These are phyloP conservation scores for Helichrysum umbraculigerum DNA, from an alignment of 129 eudicot genomes.

Conservation along the genomic window DNA sequence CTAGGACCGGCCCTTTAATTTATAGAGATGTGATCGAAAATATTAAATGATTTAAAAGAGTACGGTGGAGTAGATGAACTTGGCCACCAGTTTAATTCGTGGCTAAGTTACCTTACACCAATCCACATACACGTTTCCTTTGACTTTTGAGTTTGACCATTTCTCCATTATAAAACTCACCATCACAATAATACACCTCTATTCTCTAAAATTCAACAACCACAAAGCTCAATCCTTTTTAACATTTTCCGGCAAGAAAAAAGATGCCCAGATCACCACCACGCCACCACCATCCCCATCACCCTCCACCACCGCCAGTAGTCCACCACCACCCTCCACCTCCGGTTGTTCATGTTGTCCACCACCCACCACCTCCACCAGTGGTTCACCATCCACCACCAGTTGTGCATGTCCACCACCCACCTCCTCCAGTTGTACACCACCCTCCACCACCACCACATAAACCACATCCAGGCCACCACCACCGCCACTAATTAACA, in stretches of 20 bases:
- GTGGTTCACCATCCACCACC: background rate
- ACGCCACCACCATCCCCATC: background rate
- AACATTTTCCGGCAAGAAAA: background rate
- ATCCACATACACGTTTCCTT: background rate
- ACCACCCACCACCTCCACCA: background rate
- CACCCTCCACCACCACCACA: slow-evolving; percentile 38
- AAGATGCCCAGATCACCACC: slow-evolving; percentile 7
- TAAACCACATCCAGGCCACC: slow-evolving; percentile 29
- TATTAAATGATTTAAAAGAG: background rate
- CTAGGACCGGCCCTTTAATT: no score
- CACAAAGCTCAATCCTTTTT: background rate
- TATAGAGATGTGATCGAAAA: background rate
- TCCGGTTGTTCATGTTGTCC: background rate
- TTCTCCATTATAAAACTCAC: background rate
- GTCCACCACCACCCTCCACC: slow-evolving; percentile 7
- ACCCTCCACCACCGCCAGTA: slow-evolving; percentile 2
- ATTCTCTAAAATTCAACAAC: background rate
- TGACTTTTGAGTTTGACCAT: background rate
- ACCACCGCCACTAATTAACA: slow-evolving; percentile 19
- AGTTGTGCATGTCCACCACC: background rate
- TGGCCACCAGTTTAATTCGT: slow-evolving; percentile 1
- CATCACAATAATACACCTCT: background rate
- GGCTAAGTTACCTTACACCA: background rate
- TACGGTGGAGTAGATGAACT: background rate
- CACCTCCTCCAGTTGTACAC: slow-evolving; percentile 34